These are phyloP conservation scores for Xylaria acuta DNA, from an alignment of 495 filamentous ascomycete species.

Conservation along the genomic window DNA sequence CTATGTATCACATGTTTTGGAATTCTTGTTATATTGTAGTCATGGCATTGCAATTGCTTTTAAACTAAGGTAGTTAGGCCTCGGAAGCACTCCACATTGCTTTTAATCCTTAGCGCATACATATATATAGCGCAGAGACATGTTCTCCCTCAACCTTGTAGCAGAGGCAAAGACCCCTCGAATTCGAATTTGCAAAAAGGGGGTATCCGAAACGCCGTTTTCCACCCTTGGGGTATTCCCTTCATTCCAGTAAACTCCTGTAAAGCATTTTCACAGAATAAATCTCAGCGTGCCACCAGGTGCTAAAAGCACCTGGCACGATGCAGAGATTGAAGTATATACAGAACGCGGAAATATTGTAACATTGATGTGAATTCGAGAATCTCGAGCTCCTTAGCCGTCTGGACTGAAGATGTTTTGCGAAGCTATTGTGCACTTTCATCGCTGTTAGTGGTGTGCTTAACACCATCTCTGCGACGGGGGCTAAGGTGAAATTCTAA, in stretches of 20 bases:
- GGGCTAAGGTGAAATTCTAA: conserved; percentile 10
- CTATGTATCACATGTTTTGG: background rate
- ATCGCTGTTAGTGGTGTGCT: background rate
- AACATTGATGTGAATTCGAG: background rate
- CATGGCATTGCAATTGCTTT: background rate
- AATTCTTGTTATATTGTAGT: background rate
- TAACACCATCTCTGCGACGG: background rate
- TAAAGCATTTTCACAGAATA: conserved; percentile 14
- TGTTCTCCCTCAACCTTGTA: background rate
- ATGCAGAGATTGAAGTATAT: conserved; percentile 14
- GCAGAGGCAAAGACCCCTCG: background rate
- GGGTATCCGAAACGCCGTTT: conserved; percentile 9
- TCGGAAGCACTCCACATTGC: background rate
- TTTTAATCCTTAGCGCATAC: background rate
- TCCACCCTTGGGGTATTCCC: conserved; percentile 16
- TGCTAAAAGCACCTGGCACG: background rate
- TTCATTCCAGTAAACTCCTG: conserved; percentile 11
- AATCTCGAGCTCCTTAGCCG: background rate
- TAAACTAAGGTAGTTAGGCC: conserved; percentile 2
- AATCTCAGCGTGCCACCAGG: background rate
- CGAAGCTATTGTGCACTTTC: background rate
- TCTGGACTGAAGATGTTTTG: background rate
- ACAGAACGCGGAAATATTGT: background rate
- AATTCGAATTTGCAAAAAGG: background rate
- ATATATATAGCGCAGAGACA: background rate